Base-by-base conservation (phyloP, 2,329 filamentous ascomycete genomes). In the Elsinoe necatrix region DNA sequence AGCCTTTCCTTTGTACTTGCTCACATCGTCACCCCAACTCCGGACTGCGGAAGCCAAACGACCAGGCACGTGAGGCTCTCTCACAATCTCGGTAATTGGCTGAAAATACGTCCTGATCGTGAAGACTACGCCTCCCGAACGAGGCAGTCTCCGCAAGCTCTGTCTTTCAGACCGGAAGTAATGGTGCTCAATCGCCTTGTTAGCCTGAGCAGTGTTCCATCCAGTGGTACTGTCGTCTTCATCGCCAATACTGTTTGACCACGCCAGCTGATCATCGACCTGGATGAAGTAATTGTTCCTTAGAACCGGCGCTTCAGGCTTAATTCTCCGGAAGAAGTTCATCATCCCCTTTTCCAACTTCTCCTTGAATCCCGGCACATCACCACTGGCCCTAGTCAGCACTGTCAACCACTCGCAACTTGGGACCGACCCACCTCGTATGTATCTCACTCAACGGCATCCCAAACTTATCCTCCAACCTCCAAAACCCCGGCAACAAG, bases 221-320 rank as follows among this genome's bases (percentile, higher is more conserved):
- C 83, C 84, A 1, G 84, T 80, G 0, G 75, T 75, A 0, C 74
- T 71, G 0, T 72, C 71, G 66, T 95, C 87, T 69, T 95, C 89
- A 14, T 72, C 63, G 0, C 89, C 89, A 62, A 95, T 91, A 63
- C 82, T 87, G 64, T 77, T 73, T 58, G 84, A 87, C 89, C 89
- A 95, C 0, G 85, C 75, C 1, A 95, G 74, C 4, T 78, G 71
- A 57, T 90, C 87, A 65, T 95, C 89, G 1, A 93, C 87, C 71
- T 95, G 89, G 61, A 95, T 80, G 73, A 95, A 95, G 71, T 93
- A 95, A 67, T 93, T 92, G 67, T 91, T 89, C 58, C 88, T 77
- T 18, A 82, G 63, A 21, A 86, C 80, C 0, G 83, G 78, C 43
- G 82, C 80, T 41, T 89, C 83, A 1, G 85, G 85, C 65, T 80